phyloP scores from a whole-genome alignment of 2,329 filamentous ascomycete genomes.

The Aspergillus sp. region DNA sequence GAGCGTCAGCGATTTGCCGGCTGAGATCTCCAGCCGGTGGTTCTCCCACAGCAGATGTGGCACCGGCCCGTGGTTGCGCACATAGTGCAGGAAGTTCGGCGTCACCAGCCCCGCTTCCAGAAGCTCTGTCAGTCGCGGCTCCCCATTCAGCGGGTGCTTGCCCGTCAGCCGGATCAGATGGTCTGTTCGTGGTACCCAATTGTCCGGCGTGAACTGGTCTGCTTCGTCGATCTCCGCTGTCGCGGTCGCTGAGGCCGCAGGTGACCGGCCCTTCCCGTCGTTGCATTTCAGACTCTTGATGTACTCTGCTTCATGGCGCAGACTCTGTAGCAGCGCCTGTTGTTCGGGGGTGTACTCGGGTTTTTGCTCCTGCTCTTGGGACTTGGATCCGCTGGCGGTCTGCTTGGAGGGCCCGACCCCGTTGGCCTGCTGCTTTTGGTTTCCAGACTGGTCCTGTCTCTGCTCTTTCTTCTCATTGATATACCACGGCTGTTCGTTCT shows the following conservation, averaged over 20 bases:
- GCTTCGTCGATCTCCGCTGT: conserved; percentile 43
- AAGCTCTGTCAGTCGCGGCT: conserved; percentile 42
- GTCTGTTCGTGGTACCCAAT: conserved; percentile 50
- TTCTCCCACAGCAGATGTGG: conserved; percentile 51
- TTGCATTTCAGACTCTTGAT: conserved; percentile 44
- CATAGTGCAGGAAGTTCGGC: conserved; percentile 51
- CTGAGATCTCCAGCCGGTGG: conserved; percentile 46
- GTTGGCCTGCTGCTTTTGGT: conserved; percentile 2
- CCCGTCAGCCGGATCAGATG: conserved; percentile 51
- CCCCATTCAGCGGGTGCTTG: conserved; percentile 54
- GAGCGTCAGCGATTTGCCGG: conserved; percentile 35
- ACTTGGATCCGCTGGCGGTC: not conserved
- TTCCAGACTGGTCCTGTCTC: conserved; percentile 18
- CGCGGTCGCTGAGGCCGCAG: conserved; percentile 32
- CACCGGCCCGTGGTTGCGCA: conserved; percentile 54
- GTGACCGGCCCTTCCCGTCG: conserved; percentile 40
- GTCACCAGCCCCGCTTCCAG: conserved; percentile 51
- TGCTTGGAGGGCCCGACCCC: not conserved
- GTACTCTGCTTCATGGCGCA: conserved; percentile 45
- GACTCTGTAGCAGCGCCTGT: conserved; percentile 39
- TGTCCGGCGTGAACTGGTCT: conserved; percentile 53
- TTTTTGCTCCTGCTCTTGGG: conserved; percentile 9
- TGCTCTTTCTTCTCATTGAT: conserved; percentile 42
- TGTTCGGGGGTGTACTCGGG: conserved; percentile 43
- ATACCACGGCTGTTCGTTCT: conserved; percentile 49